Evolutionary conservation across 148 eudicot species (phyloP), one percentile per base, ranked within the genome.

Genomic region (Rhododendron ferrugineum): DNA sequence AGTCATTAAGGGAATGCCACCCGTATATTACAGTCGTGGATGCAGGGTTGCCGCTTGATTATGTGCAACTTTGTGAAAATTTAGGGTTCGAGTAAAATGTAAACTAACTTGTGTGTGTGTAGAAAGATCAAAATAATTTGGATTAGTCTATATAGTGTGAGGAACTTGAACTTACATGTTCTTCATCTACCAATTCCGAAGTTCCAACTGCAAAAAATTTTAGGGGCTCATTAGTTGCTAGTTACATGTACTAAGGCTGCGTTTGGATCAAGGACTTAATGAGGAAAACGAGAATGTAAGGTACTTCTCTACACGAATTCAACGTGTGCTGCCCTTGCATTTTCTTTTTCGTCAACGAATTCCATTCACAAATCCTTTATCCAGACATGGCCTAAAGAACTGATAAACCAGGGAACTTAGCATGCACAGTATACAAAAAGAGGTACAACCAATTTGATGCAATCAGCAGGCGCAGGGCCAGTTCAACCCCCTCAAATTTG

Each of bases 121-220:
- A 1, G 40, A 70, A 32, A 13, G 37, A 70, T 70, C 75, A 70
- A 30, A 30, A 70, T 44, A 6, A 10, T 36, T 30, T 16, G 50
- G 82, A 23, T 28, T 56, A 40, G 22, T 22, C n/a, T 73, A 22
- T 30, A 3, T 54, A 30, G 15, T 13, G 6, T 42, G 2, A 34
- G 42, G 75, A 84, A 22, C 37, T 73, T 83, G 56, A 66, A 78
- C 32, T 87, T 89, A 93, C 94, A 92, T 88, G 89, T 66, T 86
- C 92, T 78, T 90, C 26, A 5, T 58, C 64, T 20, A 82, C 90
- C 84, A 79, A 14, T 15, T 84, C 83, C 26, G 91, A 16, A 47
- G 87, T 81, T 52, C 84, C 82, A 86, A 81, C 94, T 93, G 90
- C 88, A 86, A 66, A 62, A 20, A 86, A 82, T 11, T 60, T 23